Base-by-base conservation (phyloP, 495 filamentous ascomycete genomes). In the Choiromyces venosus region DNA sequence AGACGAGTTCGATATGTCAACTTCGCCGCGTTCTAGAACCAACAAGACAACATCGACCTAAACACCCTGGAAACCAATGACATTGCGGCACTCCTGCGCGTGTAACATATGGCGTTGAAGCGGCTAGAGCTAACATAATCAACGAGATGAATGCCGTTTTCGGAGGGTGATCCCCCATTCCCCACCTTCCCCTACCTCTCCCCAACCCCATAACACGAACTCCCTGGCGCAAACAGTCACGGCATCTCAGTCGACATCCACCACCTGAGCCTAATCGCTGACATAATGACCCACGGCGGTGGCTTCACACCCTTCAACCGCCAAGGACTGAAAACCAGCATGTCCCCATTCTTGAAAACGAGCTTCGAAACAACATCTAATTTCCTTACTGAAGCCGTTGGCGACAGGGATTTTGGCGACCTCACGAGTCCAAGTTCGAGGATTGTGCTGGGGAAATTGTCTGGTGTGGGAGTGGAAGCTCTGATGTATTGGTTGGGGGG, bases 81-180 rank as follows among this genome's bases (percentile, higher is more conserved):
- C 75, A 93, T 97, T 80, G 88, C 89, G 68, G 88, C 92, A 72
- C 92, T 97, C 84, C 87, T 97, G 37, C 84, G 86, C 33, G 86
- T 89, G 56, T 99, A n/a, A n/a, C n/a, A n/a, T n/a, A 97, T 84
- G 95, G 95, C 78, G 93, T 99, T 29, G 95, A 99, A 84, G 96
- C 96, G 12, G 91, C 90, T 66, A 91, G 95, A 6, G 88, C 87
- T 69, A 90, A 89, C 70, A 97, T 99, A 77, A 89, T 98, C 69
- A 87, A 87, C 46, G 95, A 99, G 85, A 89, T 98, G 82, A 87
- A 89, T 68, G 87, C 86, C 73, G 93, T 98, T 72, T 99, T 99
- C 87, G 85, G 87, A 71, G 89, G 77, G 75, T 77, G 38, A 10
- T 64, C 4, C 16, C 16, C 33, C 37, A n/a, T n/a, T n/a, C n/a